Evolutionary conservation across 371 early-diverging fungal genomes (phyloP), one percentile per base, ranked within the genome.

Genomic region (Circinella minor): DNA sequence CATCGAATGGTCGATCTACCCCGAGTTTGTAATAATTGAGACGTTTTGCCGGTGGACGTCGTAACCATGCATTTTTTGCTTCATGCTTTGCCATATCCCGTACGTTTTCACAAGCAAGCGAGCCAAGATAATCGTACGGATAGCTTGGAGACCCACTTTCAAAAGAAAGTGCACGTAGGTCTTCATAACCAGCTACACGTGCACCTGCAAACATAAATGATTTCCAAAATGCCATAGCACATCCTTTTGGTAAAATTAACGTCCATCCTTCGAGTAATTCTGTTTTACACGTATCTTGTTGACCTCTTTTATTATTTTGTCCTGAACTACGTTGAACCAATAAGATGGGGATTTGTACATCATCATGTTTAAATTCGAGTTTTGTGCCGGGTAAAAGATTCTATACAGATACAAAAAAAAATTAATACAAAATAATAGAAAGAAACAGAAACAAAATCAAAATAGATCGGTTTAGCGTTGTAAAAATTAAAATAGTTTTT

Each of bases 181-280:
- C 89, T 4, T 88, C 70, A 47, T 83, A 73, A 10, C 88, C 96
- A 38, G 89, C 92, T 2, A 89, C 91, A 38, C 95, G 88, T 2
- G 93, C 95, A 14, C 98, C 98, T 0, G 95, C 95, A 86, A 94
- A 97, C 9, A 91, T 80, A 11, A 98, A 79, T 10, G 93, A 87
- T 76, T 93, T 91, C 97, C 97, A 98, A 69, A 98, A 90, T 0
- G 90, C 76, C 80, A 91, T 89, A 2, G 89, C 95, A 87, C 91
- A 96, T 0, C 92, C 94, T n/a, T 80, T 77, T 14, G 97, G 96
- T 5, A 95, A 69, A 38, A 97, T 76, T 9, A 98, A 36, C 14
- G 93, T 92, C 96, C 96, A 95, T 0, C 97, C 98, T 62, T 85
- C 78, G 18, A 72, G 36, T 55, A 70, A 36, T 48, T 68, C 74